A percentile compares a stretch with the other conserved stretches of the same genome.
Evolutionary conservation across 1,284 basidiomycete genomes (phyloP).

Genomic region (Naganishia sp.): DNA sequence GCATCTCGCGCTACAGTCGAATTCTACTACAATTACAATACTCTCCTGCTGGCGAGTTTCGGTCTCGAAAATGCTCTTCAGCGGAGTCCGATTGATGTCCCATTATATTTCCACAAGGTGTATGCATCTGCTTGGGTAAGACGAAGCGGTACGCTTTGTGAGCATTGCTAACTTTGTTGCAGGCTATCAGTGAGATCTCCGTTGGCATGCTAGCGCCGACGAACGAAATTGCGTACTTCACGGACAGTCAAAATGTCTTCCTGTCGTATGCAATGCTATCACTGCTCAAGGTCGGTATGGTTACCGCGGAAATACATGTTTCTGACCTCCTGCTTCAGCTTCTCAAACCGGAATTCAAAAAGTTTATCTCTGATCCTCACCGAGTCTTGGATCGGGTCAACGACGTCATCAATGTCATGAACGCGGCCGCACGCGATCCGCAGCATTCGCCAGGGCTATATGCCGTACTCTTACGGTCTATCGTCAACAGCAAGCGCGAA

Average conservation of each 20-base stretch:
- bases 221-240: conserved; percentile 78
- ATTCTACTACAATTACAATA: conserved; percentile 81
- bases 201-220: conserved; percentile 46
- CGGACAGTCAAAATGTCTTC: conserved; percentile 90
- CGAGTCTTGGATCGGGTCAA: conserved; percentile 55
- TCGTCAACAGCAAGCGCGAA: conserved; percentile 28
- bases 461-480: conserved; percentile 24
- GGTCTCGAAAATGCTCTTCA: conserved; percentile 92
- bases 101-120: conserved; percentile 51
- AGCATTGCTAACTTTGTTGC: neutral
- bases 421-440: conserved; percentile 19
- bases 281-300: conserved; percentile 70
- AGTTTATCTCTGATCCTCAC: conserved; percentile 71
- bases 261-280: conserved; percentile 74
- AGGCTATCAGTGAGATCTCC: conserved; percentile 25
- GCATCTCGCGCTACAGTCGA: conserved; percentile 50
- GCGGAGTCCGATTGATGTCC: conserved; percentile 59
- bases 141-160: neutral
- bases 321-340: conserved; percentile 58
- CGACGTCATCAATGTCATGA: conserved; percentile 25
- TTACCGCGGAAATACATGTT: conserved; percentile 23
- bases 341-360: conserved; percentile 75
- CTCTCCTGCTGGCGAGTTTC: conserved; percentile 88
- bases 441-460: conserved; percentile 27
- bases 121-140: conserved; percentile 65